Evolutionary conservation across 257 asterid species (phyloP).

Genomic region (Cruciata laevipes): DNA sequence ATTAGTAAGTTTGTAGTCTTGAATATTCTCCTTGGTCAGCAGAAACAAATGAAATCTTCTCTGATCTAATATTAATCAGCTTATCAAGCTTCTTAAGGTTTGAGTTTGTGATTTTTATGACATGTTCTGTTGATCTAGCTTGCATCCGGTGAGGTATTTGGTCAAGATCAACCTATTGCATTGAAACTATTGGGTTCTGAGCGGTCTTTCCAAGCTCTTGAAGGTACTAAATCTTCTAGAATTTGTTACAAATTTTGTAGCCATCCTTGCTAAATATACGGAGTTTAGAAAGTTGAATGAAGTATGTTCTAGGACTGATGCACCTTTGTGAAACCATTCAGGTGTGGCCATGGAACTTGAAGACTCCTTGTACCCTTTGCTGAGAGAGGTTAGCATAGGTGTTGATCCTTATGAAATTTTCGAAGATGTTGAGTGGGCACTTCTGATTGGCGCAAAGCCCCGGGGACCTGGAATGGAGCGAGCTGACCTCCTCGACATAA

Average conservation of each 20-base stretch:
- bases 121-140: slow-evolving; percentile 36
- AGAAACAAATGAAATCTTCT: not conserved
- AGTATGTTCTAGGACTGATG: not conserved
- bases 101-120: slow-evolving; percentile 7
- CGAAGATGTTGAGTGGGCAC: slow-evolving; percentile 98
- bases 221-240: slow-evolving; percentile 42
- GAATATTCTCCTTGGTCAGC: not conserved
- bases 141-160: slow-evolving; percentile 90
- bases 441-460: slow-evolving; percentile 96
- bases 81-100: not conserved
- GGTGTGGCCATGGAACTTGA: slow-evolving; percentile 99
- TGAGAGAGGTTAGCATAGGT: slow-evolving; percentile 93
- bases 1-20: not conserved
- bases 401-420: slow-evolving; percentile 89
- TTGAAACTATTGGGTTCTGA: slow-evolving; percentile 82
- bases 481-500: slow-evolving; percentile 80
- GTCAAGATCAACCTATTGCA: slow-evolving; percentile 88
- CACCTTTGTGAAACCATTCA: slow-evolving; percentile 18
- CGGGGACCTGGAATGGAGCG: slow-evolving; percentile 99
- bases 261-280: not conserved
- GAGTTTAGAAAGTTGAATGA: not conserved
- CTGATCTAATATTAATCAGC: not conserved
- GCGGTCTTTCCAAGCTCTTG: slow-evolving; percentile 87
- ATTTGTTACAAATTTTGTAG: not conserved
- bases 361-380: slow-evolving; percentile 83